These are phyloP conservation scores for Moricandia moricandioides DNA, from an alignment of 345 rosid genomes.

Conservation along the genomic window DNA sequence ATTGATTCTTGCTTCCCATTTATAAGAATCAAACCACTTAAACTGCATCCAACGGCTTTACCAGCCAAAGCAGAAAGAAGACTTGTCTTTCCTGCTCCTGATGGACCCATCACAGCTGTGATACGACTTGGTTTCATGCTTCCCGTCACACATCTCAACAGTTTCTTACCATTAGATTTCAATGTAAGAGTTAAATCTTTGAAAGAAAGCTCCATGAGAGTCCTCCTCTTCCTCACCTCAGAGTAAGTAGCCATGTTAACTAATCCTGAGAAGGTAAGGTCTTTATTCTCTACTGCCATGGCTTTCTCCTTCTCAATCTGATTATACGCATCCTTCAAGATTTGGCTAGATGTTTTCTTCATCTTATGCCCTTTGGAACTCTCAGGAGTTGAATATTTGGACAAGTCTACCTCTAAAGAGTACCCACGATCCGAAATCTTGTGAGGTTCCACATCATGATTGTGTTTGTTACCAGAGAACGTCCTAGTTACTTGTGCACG, in stretches of 20 bases:
- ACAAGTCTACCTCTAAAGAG: slow-evolving; percentile 34
- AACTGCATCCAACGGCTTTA: slow-evolving; percentile 72
- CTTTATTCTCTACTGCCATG: slow-evolving; percentile 48
- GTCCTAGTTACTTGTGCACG: slow-evolving; percentile 60
- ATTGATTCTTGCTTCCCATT: slow-evolving; percentile 72
- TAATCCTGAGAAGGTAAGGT: slow-evolving; percentile 75
- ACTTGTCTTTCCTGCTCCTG: slow-evolving; percentile 96
- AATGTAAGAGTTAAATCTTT: slow-evolving; percentile 70
- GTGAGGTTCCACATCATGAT: slow-evolving; percentile 35
- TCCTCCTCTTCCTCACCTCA: slow-evolving; percentile 65
- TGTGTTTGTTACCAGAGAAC: slow-evolving; percentile 49
- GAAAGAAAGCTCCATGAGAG: slow-evolving; percentile 70
- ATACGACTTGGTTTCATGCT: slow-evolving; percentile 75
- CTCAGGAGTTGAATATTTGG: slow-evolving; percentile 27
- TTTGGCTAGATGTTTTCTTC: slow-evolving; percentile 64
- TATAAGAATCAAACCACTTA: slow-evolving; percentile 62
- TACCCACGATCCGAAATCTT: slow-evolving; percentile 45
- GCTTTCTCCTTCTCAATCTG: slow-evolving; percentile 86
- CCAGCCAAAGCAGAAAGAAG: slow-evolving; percentile 88
- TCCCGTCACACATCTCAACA: slow-evolving; percentile 79
- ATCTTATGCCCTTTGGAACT: slow-evolving; percentile 30
- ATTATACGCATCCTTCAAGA: slow-evolving; percentile 71
- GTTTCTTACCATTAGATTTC: slow-evolving; percentile 63
- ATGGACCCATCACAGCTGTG: slow-evolving; percentile 97
- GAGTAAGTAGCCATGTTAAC: slow-evolving; percentile 57